phyloP scores from a whole-genome alignment of 768 basidiomycete genomes.

The Amanita brunnescens region DNA sequence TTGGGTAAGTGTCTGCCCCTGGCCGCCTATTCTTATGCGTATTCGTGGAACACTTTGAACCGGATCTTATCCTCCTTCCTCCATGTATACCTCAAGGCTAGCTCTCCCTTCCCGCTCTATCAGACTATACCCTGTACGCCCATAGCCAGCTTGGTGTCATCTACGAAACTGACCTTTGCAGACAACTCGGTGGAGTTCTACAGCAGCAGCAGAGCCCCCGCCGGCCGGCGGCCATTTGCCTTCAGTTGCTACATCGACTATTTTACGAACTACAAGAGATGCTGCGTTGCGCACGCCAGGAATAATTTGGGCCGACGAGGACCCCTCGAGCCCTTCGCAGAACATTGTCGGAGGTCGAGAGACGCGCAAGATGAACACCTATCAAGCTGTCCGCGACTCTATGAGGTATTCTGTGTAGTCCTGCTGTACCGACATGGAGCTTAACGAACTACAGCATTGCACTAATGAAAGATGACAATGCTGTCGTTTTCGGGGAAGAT shows the following conservation, averaged over 20 bases:
- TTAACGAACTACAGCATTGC: slow-evolving; percentile 47
- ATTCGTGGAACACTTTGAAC: slow-evolving; percentile 14
- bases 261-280: slow-evolving; percentile 61
- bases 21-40: slow-evolving; percentile 10
- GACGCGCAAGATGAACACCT: slow-evolving; percentile 92
- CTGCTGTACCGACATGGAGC: neutral
- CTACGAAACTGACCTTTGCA: neutral
- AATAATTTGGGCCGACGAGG: slow-evolving; percentile 62
- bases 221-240: slow-evolving; percentile 73
- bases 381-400: slow-evolving; percentile 88
- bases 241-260: slow-evolving; percentile 58
- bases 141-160: neutral
- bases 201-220: slow-evolving; percentile 48
- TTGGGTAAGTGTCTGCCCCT: neutral
- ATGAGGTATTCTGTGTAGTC: slow-evolving; percentile 45
- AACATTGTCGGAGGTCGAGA: slow-evolving; percentile 64
- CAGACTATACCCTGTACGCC: slow-evolving; percentile 8
- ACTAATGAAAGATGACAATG: slow-evolving; percentile 73
- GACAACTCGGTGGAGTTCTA: slow-evolving; percentile 40
- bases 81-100: slow-evolving; percentile 30
- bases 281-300: slow-evolving; percentile 64
- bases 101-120: slow-evolving; percentile 15
- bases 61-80: slow-evolving; percentile 36
- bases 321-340: slow-evolving; percentile 30
- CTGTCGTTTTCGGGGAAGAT: slow-evolving; percentile 87